A percentile compares a stretch with the other conserved stretches of the same genome.
Evolutionary conservation across 371 early-diverging fungal species (phyloP).

Genomic region (Mortierella sp.): DNA sequence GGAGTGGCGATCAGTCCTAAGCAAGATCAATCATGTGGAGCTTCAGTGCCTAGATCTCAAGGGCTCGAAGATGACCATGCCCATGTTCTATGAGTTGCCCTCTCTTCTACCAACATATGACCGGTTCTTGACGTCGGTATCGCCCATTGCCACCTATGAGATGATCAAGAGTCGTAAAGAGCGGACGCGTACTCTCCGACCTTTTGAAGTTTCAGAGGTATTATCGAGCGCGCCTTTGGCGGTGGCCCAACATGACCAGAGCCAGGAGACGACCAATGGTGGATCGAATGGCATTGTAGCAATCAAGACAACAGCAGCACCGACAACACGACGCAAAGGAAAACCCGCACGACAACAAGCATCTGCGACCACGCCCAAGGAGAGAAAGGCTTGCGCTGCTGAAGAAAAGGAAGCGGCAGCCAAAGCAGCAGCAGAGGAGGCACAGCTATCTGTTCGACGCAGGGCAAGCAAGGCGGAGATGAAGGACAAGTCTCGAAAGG

Average conservation of each 20-base stretch:
- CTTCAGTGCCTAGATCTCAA: slow-evolving; percentile 8
- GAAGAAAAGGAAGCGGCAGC: too few species aligned
- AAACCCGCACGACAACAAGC: too few species aligned
- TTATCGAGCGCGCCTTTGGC: not conserved
- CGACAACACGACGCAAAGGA: too few species aligned
- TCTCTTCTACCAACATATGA: slow-evolving; percentile 9
- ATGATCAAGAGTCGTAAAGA: not conserved
- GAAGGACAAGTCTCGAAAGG: not conserved
- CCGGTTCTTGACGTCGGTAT: not conserved
- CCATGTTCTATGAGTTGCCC: slow-evolving; percentile 12
- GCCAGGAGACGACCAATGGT: too few species aligned
- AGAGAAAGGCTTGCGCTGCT: too few species aligned
- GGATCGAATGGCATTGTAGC: too few species aligned
- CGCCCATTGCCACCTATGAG: slow-evolving; percentile 3
- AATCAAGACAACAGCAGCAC: too few species aligned
- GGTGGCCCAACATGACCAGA: too few species aligned
- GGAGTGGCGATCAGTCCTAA: slow-evolving; percentile 9
- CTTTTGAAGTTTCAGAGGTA: not conserved
- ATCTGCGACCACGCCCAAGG: too few species aligned
- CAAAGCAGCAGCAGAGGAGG: too few species aligned
- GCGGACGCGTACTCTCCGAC: not conserved
- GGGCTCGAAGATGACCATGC: slow-evolving; percentile 13
- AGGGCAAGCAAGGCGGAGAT: too few species aligned
- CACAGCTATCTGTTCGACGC: too few species aligned
- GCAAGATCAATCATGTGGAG: slow-evolving; percentile 6